These are phyloP conservation scores for Jatropha multifida DNA, from an alignment of 441 rosid genomes.

Conservation along the genomic window DNA sequence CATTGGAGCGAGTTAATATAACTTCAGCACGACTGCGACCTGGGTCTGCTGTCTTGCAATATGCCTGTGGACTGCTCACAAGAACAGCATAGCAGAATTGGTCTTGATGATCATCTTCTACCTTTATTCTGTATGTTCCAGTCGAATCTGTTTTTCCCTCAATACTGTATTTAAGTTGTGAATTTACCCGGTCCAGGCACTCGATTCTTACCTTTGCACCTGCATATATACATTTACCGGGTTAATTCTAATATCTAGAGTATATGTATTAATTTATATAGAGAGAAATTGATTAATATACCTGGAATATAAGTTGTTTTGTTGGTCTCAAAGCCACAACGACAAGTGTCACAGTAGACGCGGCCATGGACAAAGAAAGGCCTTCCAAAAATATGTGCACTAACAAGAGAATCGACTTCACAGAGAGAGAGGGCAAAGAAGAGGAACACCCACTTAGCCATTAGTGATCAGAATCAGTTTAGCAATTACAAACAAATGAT, in stretches of 20 bases:
- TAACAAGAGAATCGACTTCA: constrained; percentile 23
- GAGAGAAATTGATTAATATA: constrained; percentile 12
- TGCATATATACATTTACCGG: constrained; percentile 13
- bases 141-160: constrained; percentile 35
- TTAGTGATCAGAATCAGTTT: constrained; percentile 4
- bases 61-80: constrained; percentile 40
- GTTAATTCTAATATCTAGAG: background rate
- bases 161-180: constrained; percentile 25
- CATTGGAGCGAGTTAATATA: constrained; percentile 65
- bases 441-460: constrained; percentile 34
- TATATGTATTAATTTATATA: no score
- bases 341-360: constrained; percentile 74
- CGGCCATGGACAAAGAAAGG: constrained; percentile 49
- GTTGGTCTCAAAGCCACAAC: constrained; percentile 66
- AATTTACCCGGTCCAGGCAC: constrained; percentile 41
- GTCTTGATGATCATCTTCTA: constrained; percentile 52
- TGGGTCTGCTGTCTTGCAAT: constrained; percentile 37
- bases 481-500: background rate
- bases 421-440: constrained; percentile 28
- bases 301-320: constrained; percentile 47
- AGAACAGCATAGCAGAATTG: constrained; percentile 42
- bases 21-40: constrained; percentile 49
- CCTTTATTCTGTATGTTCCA: constrained; percentile 40
- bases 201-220: constrained; percentile 52
- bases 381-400: background rate